These are phyloP conservation scores for Coemansia sp. DNA, from an alignment of 192 early-diverging fungal genomes.

Conservation along the genomic window DNA sequence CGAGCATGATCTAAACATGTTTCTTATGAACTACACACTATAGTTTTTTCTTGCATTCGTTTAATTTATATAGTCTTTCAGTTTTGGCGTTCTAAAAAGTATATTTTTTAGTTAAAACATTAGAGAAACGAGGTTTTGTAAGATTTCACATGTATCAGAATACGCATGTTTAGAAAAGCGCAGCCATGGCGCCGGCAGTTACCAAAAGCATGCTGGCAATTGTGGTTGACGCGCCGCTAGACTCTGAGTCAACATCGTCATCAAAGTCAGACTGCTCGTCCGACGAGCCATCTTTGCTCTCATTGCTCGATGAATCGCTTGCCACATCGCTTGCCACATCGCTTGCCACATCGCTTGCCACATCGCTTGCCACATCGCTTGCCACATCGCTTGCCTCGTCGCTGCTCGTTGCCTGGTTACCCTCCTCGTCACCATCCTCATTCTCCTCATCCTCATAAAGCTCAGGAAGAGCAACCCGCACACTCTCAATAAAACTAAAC, in stretches of 20 bases:
- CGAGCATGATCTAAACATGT: no score
- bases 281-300: neutral
- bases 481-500: conserved; percentile 1
- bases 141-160: neutral
- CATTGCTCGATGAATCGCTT: neutral
- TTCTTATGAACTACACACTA: no score
- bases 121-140: neutral
- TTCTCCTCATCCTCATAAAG: neutral
- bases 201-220: neutral
- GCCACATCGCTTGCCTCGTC: neutral
- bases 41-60: no score
- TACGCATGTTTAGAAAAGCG: neutral
- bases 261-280: neutral
- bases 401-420: neutral
- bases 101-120: neutral
- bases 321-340: neutral
- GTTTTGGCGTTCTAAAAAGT: neutral
- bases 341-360: neutral
- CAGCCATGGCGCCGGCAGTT: neutral
- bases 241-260: neutral
- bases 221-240: neutral
- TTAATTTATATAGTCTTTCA: no score
- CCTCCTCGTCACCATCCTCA: neutral
- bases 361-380: neutral
- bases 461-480: neutral